Conservation (phyloP, 192 early-diverging fungal species). For the Linnemannia elongata region DNA sequence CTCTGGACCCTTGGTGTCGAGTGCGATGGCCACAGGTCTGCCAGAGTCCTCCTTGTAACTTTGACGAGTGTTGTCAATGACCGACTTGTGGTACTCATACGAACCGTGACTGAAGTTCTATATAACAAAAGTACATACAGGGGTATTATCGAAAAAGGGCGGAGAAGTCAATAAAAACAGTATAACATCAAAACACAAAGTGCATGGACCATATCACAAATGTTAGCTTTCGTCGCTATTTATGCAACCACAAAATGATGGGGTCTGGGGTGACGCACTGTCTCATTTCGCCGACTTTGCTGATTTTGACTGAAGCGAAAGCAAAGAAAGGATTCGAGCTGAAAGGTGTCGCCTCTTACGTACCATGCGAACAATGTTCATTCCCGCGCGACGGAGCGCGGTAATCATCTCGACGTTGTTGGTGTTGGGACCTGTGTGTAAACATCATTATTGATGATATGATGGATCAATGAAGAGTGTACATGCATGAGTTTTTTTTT, state of each 20-base stretch:
- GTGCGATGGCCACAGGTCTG: slow-evolving; percentile 74
- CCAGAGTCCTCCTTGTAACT: slow-evolving; percentile 57
- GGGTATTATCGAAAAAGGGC: background rate
- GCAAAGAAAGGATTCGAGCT: too few species aligned
- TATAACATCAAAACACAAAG: background rate
- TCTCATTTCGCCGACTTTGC: background rate
- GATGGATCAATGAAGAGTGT: background rate
- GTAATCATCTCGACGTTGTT: slow-evolving; percentile 80
- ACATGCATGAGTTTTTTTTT: background rate
- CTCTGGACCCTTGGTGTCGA: slow-evolving; percentile 88
- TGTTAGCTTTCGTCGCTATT: background rate
- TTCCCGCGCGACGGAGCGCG: slow-evolving; percentile 77
- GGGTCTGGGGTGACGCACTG: background rate
- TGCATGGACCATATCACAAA: background rate
- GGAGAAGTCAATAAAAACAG: background rate
- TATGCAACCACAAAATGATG: background rate
- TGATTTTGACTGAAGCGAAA: background rate
- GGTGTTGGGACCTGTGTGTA: slow-evolving; percentile 73
- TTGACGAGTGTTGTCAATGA: slow-evolving; percentile 78
- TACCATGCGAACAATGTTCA: slow-evolving; percentile 88
- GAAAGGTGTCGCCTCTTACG: background rate
- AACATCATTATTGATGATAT: background rate
- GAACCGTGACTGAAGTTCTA: slow-evolving; percentile 56
- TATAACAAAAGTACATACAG: too few species aligned
- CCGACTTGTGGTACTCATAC: slow-evolving; percentile 74